A percentile compares a stretch with the other conserved stretches of the same genome.
Evolutionary conservation across 2,329 filamentous ascomycete genomes (phyloP).

Genomic region (Trichoderma hamatum): DNA sequence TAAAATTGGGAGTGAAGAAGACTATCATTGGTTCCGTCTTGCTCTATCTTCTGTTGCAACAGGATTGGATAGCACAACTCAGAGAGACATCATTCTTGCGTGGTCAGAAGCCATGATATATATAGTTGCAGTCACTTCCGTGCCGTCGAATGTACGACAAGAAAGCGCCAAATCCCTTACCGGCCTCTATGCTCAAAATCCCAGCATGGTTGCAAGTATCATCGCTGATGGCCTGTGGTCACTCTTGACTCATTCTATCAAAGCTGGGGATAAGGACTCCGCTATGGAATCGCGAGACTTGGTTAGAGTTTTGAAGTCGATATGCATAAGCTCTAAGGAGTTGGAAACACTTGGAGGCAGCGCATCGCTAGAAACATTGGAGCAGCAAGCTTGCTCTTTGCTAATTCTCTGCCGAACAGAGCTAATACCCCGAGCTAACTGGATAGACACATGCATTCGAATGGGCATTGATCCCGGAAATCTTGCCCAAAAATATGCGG

Average conservation of each 20-base stretch:
- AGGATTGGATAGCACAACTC: conserved; percentile 53
- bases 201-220: conserved; percentile 61
- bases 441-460: conserved; percentile 86
- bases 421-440: conserved; percentile 75
- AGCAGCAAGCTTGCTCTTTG: conserved; percentile 73
- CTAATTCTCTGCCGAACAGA: conserved; percentile 78
- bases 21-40: conserved; percentile 75
- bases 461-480: conserved; percentile 81
- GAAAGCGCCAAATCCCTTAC: conserved; percentile 65
- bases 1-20: conserved; percentile 74
- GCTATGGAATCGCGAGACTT: conserved; percentile 69
- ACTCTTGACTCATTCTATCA: conserved; percentile 67
- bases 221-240: conserved; percentile 77
- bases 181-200: conserved; percentile 63
- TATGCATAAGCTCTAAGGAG: conserved; percentile 63
- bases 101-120: conserved; percentile 91
- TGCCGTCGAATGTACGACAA: conserved; percentile 66
- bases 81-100: conserved; percentile 58
- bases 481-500: conserved; percentile 67
- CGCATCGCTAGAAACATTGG: conserved; percentile 55
- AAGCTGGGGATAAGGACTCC: conserved; percentile 75
- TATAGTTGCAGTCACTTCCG: conserved; percentile 64
- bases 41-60: conserved; percentile 67
- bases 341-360: conserved; percentile 46
- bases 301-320: conserved; percentile 60